Evolutionary conservation across 768 basidiomycete species (phyloP), one percentile per base, ranked within the genome.

Genomic region (Candolleomyces efflorescens): DNA sequence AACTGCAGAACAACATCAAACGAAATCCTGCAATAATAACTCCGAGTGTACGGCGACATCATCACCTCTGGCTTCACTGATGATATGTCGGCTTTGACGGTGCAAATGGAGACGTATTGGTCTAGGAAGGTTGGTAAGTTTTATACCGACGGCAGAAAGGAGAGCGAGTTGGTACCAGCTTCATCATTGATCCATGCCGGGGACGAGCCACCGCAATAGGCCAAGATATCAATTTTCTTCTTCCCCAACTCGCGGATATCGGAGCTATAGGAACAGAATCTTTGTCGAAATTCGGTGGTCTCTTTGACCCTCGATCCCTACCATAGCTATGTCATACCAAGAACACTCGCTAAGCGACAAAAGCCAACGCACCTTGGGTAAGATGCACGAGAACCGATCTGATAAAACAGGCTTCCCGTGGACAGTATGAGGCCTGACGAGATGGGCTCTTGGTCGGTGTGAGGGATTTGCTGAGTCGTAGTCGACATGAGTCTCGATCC

Each of bases 1-100:
- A 84, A 82, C 7, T 77, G 66, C 20, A 84, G 59, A 9, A 83
- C 68, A 4, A 84, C 67, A 18, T 77, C 74, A 55, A 68, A 78
- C 5, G 69, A 61, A 38, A 77, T 60, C 38, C 64, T 58, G 57
- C 32, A 32, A 32, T 32, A 32, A 11, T 2, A 5, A 5, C 32
- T 32, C 32, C 32, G 6, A 5, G 6, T 32, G 32, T 32, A 11
- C 32, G 32, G 32, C 4, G 49, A 50, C 9, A 15, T 7, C 15
- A 27, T 50, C 13, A 50, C 32, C 13, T 50, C 15, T 23, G 24
- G 20, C 13, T 20, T 20, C 13, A 47, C 20, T 4, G 46, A 47
- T 32, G 49, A 50, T 20, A 26, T 50, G 32, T 50, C 26, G 6
- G 24, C 49, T 27, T 50, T 17, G 20, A 50, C 49, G 3, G 24